Base-by-base conservation (phyloP, 2,329 filamentous ascomycete species). In the Fragosphaeria purpurea region DNA sequence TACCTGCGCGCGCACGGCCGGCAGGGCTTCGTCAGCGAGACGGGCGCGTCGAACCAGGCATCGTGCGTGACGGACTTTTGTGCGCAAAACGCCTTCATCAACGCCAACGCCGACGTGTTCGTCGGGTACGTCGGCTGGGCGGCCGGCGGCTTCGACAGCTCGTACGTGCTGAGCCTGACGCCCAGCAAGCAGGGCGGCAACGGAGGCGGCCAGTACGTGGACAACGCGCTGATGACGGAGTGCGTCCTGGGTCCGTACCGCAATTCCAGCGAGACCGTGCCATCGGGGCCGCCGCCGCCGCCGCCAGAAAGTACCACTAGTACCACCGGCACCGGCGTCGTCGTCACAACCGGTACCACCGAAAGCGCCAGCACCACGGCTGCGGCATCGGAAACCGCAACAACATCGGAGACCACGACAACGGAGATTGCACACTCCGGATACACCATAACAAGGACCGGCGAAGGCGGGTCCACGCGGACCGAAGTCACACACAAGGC, bases 21-120 rank as follows among this genome's bases (percentile, higher is more conserved):
- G 32, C 60, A 63, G 56, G 66, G 61, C 4, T 51, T 68, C 33
- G 58, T 64, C 39, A 62, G 60, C 53, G 66, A 68, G 61, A 66
- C 66, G 30, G 67, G 66, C 35, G 66, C 66, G 8, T 66, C 65
- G 30, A 64, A 63, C 55, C 63, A 63, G 4, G 55, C 52, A 5
- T 62, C 61, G 5, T 69, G 67, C 54, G 50, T 64, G 47, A 57
- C 60, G 32, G 59, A 61, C 50, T 50, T 64, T 44, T 65, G 61
- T 52, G 54, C 57, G 50, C 63, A 66, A 57, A 59, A 65, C 44
- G 51, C 58, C 7, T 63, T 60, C 53, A 48, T 67, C 47, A 63
- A 66, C 49, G 46, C 48, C 67, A 71, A 58, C 60, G 55, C 52
- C 11, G 58, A 63, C 42, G 60, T 63, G 49, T 62, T 60, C 48